These are phyloP conservation scores for Dryadomyces sulphureus DNA, from an alignment of 2,329 filamentous ascomycete species.

Conservation along the genomic window DNA sequence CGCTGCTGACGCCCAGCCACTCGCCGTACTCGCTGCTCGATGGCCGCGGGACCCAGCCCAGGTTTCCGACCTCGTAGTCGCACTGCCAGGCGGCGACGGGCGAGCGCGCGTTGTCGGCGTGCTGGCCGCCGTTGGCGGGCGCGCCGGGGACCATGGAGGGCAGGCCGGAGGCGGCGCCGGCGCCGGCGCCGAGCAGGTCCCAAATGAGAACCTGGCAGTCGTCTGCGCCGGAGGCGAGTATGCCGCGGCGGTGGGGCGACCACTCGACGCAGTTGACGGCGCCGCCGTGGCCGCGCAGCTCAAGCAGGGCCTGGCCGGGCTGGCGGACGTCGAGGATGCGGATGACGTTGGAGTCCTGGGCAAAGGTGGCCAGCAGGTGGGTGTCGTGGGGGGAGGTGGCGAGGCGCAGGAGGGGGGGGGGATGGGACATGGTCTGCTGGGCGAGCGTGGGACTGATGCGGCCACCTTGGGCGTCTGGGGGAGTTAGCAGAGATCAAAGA, in stretches of 20 bases:
- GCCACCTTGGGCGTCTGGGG: conserved; percentile 37
- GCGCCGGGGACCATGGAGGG: background rate
- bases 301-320: conserved; percentile 84
- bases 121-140: background rate
- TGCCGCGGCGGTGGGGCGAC: conserved; percentile 70
- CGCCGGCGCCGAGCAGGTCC: conserved; percentile 65
- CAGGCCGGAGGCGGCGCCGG: conserved; percentile 13
- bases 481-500: background rate
- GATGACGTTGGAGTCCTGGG: conserved; percentile 80
- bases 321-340: conserved; percentile 93
- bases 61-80: conserved; percentile 74
- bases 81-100: conserved; percentile 71
- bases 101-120: conserved; percentile 41
- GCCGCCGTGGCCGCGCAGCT: conserved; percentile 77
- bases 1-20: conserved; percentile 72
- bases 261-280: conserved; percentile 89
- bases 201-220: conserved; percentile 86
- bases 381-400: conserved; percentile 91
- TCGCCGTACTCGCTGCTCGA: conserved; percentile 57
- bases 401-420: conserved; percentile 63
- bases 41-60: conserved; percentile 68
- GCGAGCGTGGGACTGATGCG: conserved; percentile 60
- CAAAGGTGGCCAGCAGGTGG: conserved; percentile 93
- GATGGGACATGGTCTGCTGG: conserved; percentile 62
- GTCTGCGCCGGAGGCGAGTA: conserved; percentile 81